Base-by-base conservation (phyloP, 768 basidiomycete species). In the Lactifluus piperatus region DNA sequence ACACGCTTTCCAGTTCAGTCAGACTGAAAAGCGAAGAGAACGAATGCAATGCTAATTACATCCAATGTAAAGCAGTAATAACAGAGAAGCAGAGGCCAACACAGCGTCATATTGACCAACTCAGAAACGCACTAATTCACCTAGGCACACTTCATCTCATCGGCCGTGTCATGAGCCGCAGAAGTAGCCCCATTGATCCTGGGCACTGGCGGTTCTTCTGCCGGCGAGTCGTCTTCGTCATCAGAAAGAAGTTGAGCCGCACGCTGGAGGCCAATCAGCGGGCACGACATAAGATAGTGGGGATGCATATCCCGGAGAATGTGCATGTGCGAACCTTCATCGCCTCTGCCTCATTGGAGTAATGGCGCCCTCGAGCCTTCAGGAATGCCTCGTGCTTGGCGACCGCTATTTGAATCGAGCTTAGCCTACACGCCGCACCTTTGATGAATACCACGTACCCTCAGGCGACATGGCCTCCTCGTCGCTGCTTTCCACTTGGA, bases 321-420 rank as follows among this genome's bases (percentile, higher is more conserved):
- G 4, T 18, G 27, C 44, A 46, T 39, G 43, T 47, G 49, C 71
- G 47, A 71, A 86, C 90, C 83, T 92, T 92, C 91, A 94, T 92
- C 18, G 90, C 91, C 69, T 92, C 88, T 1, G 88, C 91, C 69
- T 94, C 91, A 51, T 93, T 92, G 5, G 90, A 91, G 66, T 93
- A 93, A 67, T 93, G 91, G 56, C 88, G 77, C 54, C 86, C 88
- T 24, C 91, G 80, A 24, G 89, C 90, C 64, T 81, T 81, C 32
- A 91, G 77, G 66, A 93, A 93, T 24, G 77, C 91, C 14, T 84
- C 88, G 66, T 89, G 91, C 72, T 90, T 91, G 37, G 80, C 85
- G 48, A 84, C 84, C 59, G 90, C 91, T 93, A 24, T n/a, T 39
- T 54, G 61, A 14, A 37, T 2, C 34, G 24, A n/a, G 48, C 32